A percentile compares a stretch with the other conserved stretches of the same genome.
Evolutionary conservation across 2,329 filamentous ascomycete species (phyloP).

Genomic region (Parasarocladium wereldwijsianum): DNA sequence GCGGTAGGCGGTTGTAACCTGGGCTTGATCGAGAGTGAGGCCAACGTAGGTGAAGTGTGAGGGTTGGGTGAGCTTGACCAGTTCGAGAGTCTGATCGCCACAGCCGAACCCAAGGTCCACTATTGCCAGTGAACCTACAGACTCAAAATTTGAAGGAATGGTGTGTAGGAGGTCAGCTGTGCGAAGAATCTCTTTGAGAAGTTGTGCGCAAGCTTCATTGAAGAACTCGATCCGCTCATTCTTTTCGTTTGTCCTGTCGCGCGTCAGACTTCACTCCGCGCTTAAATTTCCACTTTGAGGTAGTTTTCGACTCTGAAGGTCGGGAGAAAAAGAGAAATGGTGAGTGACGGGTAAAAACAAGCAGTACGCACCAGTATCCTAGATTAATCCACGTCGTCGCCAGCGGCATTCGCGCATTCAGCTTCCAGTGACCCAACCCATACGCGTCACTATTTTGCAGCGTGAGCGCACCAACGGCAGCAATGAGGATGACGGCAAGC

Average conservation of each 20-base stretch:
- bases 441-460: constrained; percentile 22
- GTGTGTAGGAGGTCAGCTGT: constrained; percentile 22
- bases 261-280: too few relatives aligned
- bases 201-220: constrained; percentile 30
- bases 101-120: constrained; percentile 45
- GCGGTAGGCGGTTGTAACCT: constrained; percentile 23
- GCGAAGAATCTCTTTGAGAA: constrained; percentile 31
- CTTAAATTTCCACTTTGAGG: too few relatives aligned
- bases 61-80: constrained; percentile 17
- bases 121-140: constrained; percentile 16
- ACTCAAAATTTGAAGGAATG: constrained; percentile 2
- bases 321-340: too few relatives aligned
- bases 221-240: constrained; percentile 20
- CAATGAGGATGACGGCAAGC: constrained; percentile 8
- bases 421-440: constrained; percentile 38
- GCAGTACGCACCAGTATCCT: constrained; percentile 37
- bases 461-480: constrained; percentile 7
- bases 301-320: too few relatives aligned
- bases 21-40: constrained; percentile 32
- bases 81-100: constrained; percentile 38
- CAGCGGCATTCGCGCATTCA: constrained; percentile 32
- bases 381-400: constrained; percentile 50
- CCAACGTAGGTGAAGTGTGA: constrained; percentile 31
- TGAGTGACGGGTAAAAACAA: too few relatives aligned
- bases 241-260: constrained; percentile 17